These are phyloP conservation scores for Tetragonia tetragonoides DNA, from an alignment of 148 eudicot genomes.

Conservation along the genomic window DNA sequence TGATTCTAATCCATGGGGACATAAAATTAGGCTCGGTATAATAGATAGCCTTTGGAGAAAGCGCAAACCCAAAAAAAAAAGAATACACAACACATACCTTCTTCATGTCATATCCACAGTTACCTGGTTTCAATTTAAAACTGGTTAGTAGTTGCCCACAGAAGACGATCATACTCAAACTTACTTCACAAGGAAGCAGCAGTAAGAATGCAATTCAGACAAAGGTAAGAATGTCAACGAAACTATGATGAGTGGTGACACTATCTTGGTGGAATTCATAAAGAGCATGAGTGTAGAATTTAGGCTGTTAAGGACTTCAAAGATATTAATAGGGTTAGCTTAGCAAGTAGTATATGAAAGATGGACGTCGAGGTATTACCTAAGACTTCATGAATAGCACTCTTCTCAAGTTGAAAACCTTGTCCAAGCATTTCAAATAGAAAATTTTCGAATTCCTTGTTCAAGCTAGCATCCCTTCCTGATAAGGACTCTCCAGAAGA, in stretches of 20 bases:
- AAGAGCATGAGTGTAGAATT: neutral
- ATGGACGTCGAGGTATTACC: conserved; percentile 27
- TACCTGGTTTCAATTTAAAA: conserved; percentile 28
- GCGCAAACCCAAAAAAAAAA: conserved; percentile 2
- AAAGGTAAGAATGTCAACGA: neutral
- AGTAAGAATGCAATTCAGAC: neutral
- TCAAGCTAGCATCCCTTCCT: conserved; percentile 14
- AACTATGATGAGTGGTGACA: too few species aligned
- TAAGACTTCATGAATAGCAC: conserved; percentile 32
- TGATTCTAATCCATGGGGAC: too few species aligned
- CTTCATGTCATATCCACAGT: conserved; percentile 39
- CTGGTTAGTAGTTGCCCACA: conserved; percentile 19
- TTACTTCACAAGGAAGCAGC: neutral
- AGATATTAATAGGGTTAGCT: too few species aligned
- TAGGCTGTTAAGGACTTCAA: too few species aligned
- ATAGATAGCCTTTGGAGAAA: neutral
- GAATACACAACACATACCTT: conserved; percentile 30
- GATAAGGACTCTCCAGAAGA: conserved; percentile 12
- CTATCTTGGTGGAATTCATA: too few species aligned
- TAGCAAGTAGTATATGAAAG: neutral
- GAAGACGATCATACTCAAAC: neutral
- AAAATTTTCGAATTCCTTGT: conserved; percentile 32
- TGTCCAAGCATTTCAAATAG: conserved; percentile 40
- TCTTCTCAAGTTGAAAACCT: conserved; percentile 44
- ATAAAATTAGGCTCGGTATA: too few species aligned